phyloP scores from a whole-genome alignment of 2,329 filamentous ascomycete genomes.

The Botrytis medusae region DNA sequence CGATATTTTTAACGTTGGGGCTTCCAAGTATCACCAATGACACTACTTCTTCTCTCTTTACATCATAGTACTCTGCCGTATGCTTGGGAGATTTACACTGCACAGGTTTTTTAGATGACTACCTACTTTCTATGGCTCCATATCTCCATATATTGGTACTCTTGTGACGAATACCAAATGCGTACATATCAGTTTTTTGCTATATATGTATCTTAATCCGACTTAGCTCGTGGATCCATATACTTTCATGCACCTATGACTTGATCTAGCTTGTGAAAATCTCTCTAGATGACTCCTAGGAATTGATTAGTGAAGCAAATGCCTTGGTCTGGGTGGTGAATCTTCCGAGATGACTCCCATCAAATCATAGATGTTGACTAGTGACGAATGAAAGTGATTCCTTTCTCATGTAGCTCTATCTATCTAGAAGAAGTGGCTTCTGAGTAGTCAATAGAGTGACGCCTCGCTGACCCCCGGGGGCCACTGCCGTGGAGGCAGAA shows the following conservation, averaged over 20 bases:
- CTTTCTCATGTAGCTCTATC: neutral
- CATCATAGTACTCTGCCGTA: neutral
- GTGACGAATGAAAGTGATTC: neutral
- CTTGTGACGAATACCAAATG: neutral
- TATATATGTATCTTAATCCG: neutral
- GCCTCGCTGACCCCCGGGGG: neutral
- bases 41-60: neutral
- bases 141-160: neutral
- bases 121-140: neutral
- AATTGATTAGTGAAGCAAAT: neutral
- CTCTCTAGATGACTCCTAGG: neutral
- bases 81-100: neutral
- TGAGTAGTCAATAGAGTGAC: neutral
- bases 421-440: neutral
- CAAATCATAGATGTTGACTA: neutral
- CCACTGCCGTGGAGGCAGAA: neutral
- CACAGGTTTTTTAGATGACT: neutral
- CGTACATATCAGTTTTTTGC: neutral
- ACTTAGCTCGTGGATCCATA: neutral
- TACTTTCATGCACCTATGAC: neutral
- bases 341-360: neutral
- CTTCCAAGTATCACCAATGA: neutral
- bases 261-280: neutral
- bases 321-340: neutral
- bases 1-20: neutral